phyloP scores from a whole-genome alignment of 805 yeast genomes.

The Kodamaea kaohsiungensis region DNA sequence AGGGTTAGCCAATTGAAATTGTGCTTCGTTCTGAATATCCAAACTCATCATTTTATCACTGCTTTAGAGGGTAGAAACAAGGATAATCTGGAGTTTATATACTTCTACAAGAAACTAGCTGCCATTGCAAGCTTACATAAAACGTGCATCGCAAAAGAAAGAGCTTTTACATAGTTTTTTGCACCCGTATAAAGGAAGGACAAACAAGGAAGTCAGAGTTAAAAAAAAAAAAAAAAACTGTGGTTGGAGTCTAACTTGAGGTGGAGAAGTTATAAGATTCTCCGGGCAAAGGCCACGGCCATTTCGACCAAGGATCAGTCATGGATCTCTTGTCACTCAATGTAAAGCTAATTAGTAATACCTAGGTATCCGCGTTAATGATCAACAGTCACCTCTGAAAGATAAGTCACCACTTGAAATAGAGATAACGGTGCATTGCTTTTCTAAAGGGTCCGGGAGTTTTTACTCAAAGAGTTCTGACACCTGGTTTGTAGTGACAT shows the following conservation, averaged over 20 bases:
- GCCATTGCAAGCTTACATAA: neutral
- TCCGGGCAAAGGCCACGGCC: neutral
- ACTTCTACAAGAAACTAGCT: neutral
- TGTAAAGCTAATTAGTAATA: too few relatives aligned
- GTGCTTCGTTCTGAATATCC: neutral
- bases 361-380: neutral
- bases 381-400: neutral
- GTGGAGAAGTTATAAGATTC: neutral
- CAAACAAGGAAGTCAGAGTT: neutral
- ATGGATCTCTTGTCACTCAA: too few relatives aligned
- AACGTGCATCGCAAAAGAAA: conserved; percentile 1
- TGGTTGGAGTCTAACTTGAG: neutral
- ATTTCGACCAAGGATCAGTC: too few relatives aligned
- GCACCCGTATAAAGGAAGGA: neutral
- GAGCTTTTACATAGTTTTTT: neutral
- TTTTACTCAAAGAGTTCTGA: neutral
- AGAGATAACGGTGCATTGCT: neutral
- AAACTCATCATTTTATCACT: neutral
- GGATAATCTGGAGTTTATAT: neutral
- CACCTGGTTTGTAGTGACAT: neutral
- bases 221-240: neutral
- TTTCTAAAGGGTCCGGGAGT: neutral
- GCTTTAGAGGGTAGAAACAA: neutral
- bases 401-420: neutral
- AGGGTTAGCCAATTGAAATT: conserved; percentile 17